Percentiles rank a stretch among this genome's conserved stretches.
phyloP scores from a whole-genome alignment of 768 basidiomycete genomes.

The Cyathus striatus region DNA sequence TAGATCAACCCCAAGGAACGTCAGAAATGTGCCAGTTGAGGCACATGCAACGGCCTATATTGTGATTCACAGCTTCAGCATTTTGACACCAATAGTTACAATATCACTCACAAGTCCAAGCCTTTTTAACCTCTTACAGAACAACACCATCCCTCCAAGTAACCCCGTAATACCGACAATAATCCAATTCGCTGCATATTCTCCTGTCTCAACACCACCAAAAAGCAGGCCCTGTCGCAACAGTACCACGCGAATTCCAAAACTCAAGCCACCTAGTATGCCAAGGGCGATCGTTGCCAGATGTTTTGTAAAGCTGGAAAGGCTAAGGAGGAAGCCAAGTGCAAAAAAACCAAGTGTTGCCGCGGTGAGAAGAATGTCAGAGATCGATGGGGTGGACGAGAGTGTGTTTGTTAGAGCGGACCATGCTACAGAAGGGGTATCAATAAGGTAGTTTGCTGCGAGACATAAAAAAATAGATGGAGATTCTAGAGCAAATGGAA shows the following conservation, averaged over 20 bases:
- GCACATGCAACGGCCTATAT: slow-evolving; percentile 41
- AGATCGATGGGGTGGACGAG: slow-evolving; percentile 39
- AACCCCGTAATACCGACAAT: slow-evolving; percentile 42
- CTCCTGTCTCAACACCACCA: slow-evolving; percentile 10
- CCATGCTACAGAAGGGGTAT: too few species aligned
- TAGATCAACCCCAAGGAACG: slow-evolving; percentile 51
- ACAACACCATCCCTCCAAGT: slow-evolving; percentile 33
- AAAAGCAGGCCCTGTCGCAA: slow-evolving; percentile 46
- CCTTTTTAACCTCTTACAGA: slow-evolving; percentile 34
- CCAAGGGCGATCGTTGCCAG: slow-evolving; percentile 41
- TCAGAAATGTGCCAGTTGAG: slow-evolving; percentile 59
- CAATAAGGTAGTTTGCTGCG: too few species aligned
- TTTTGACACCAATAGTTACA: background rate
- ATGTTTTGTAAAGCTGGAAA: slow-evolving; percentile 45
- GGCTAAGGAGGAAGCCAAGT: slow-evolving; percentile 46
- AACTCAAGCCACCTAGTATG: slow-evolving; percentile 49
- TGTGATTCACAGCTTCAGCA: background rate
- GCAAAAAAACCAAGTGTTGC: slow-evolving; percentile 46
- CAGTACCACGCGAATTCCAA: slow-evolving; percentile 51
- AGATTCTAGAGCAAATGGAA: background rate
- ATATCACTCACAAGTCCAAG: slow-evolving; percentile 43
- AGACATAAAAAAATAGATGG: too few species aligned
- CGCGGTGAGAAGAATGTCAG: slow-evolving; percentile 46
- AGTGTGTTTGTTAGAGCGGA: slow-evolving; percentile 56
- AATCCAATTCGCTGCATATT: slow-evolving; percentile 47